phyloP scores from a whole-genome alignment of 192 early-diverging fungal species.

The Dimargaris xerosporica region DNA sequence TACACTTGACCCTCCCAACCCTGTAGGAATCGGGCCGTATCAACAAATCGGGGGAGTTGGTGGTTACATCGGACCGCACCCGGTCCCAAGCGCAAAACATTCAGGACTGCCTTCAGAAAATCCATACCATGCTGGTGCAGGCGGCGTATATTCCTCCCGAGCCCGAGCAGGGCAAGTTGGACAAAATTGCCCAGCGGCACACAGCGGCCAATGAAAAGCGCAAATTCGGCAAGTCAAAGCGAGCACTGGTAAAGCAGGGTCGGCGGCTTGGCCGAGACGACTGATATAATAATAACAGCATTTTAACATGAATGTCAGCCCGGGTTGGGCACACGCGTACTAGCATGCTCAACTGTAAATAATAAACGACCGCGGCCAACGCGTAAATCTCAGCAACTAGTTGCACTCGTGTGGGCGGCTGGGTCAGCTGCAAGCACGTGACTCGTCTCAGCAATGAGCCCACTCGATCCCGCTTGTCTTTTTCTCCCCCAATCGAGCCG shows the following conservation, averaged over 20 bases:
- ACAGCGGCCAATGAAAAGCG: background rate
- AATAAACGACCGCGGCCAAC: too few relatives aligned
- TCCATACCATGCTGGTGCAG: constrained; percentile 36
- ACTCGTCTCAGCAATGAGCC: too few relatives aligned
- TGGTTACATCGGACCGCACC: constrained; percentile 59
- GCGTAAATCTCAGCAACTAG: too few relatives aligned
- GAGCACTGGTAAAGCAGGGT: background rate
- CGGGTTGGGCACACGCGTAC: too few relatives aligned
- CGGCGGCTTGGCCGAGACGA: constrained; percentile 1
- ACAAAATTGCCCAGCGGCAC: constrained; percentile 25
- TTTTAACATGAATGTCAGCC: too few relatives aligned
- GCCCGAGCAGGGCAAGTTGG: constrained; percentile 42
- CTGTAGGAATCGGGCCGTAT: constrained; percentile 34
- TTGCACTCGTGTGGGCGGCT: too few relatives aligned
- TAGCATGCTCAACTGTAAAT: too few relatives aligned
- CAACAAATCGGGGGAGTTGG: constrained; percentile 55
- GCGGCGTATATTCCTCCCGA: constrained; percentile 52
- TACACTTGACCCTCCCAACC: too few relatives aligned
- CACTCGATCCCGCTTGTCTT: too few relatives aligned
- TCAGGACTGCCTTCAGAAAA: constrained; percentile 63
- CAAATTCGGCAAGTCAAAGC: background rate
- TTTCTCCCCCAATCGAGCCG: too few relatives aligned
- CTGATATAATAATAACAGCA: too few relatives aligned
- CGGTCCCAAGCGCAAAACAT: constrained; percentile 61
- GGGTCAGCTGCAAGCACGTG: too few relatives aligned